phyloP scores from a whole-genome alignment of 2,329 filamentous ascomycete genomes.

The Xylariaceae sp. region DNA sequence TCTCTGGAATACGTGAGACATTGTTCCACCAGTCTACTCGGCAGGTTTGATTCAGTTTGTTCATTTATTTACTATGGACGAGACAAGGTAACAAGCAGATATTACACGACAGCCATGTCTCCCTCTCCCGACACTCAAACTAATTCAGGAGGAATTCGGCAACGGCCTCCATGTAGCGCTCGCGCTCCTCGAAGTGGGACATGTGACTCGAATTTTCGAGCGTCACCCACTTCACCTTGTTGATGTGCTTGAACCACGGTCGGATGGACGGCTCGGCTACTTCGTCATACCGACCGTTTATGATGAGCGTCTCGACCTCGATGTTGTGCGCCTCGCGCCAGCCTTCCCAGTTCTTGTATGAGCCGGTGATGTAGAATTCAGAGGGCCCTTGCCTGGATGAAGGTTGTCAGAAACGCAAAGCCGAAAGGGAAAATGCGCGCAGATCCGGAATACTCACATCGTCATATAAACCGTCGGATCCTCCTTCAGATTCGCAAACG shows the following conservation, averaged over 20 bases:
- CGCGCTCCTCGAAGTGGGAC: neutral
- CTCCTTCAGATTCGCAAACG: slow-evolving; percentile 15
- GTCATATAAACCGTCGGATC: slow-evolving; percentile 20
- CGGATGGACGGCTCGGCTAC: slow-evolving; percentile 24
- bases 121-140: neutral
- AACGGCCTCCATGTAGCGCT: neutral
- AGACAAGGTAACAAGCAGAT: no score
- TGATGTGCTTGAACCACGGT: slow-evolving; percentile 26
- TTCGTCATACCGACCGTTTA: slow-evolving; percentile 25
- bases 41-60: no score
- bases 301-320: slow-evolving; percentile 8
- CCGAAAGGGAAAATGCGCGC: neutral
- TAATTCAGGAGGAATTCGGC: neutral
- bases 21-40: no score
- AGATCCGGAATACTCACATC: slow-evolving; percentile 18
- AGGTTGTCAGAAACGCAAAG: neutral
- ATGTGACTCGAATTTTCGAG: slow-evolving; percentile 24
- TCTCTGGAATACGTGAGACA: no score
- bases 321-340: slow-evolving; percentile 15
- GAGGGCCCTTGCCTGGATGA: slow-evolving; percentile 26
- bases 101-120: neutral
- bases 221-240: slow-evolving; percentile 28
- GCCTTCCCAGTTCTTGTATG: slow-evolving; percentile 17
- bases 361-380: slow-evolving; percentile 25
- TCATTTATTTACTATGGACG: no score